These are phyloP conservation scores for Hansenula anomala DNA, from an alignment of 1,139 yeast genomes.

Conservation along the genomic window DNA sequence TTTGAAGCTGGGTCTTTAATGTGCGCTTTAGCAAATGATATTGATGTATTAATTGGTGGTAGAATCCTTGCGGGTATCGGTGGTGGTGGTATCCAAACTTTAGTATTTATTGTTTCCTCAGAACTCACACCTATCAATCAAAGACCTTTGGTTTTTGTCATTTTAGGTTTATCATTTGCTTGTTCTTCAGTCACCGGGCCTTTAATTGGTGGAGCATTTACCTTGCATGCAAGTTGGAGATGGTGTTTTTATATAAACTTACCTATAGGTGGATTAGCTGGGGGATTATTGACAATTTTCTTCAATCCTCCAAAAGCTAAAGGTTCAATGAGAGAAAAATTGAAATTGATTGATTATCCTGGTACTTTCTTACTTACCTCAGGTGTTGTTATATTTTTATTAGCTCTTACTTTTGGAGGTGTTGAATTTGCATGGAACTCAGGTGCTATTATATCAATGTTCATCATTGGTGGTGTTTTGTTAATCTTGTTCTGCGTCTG, in stretches of 20 bases:
- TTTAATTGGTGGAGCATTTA: conserved; percentile 62
- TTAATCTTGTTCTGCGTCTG: conserved; percentile 38
- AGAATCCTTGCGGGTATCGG: conserved; percentile 69
- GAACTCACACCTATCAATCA: conserved; percentile 55
- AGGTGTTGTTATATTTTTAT: conserved; percentile 39
- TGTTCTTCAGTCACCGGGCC: conserved; percentile 61
- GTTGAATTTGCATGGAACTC: conserved; percentile 45
- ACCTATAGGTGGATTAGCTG: conserved; percentile 61
- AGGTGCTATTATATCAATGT: conserved; percentile 48
- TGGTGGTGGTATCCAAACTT: conserved; percentile 62
- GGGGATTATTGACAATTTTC: conserved; percentile 36
- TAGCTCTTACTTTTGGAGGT: conserved; percentile 52
- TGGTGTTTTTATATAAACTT: conserved; percentile 76
- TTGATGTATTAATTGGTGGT: conserved; percentile 64
- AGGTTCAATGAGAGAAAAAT: conserved; percentile 37
- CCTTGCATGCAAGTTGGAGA: conserved; percentile 62
- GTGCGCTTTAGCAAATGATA: conserved; percentile 48
- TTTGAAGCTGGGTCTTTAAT: conserved; percentile 62
- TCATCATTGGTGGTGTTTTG: conserved; percentile 48
- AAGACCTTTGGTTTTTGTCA: conserved; percentile 46
- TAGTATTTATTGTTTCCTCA: conserved; percentile 53
- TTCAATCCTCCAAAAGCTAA: conserved; percentile 54
- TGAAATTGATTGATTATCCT: conserved; percentile 41
- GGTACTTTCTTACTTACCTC: conserved; percentile 40
- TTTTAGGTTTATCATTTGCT: conserved; percentile 49